Percentiles rank a stretch among this genome's conserved stretches.
phyloP scores from a whole-genome alignment of 116 monocot genomes.

The Phalaenopsis hybrid region DNA sequence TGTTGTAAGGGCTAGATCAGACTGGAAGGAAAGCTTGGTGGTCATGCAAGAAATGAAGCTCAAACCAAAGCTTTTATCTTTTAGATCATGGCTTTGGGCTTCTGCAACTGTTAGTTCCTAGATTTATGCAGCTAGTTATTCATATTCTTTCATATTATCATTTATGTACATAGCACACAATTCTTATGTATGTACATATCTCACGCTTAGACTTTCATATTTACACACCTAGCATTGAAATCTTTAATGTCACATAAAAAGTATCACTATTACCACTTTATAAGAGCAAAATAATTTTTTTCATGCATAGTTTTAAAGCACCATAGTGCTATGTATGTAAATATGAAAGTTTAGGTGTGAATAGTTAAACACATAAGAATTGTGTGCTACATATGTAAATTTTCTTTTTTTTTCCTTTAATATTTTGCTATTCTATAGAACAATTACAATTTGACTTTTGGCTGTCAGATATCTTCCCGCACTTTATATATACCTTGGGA shows the following conservation, averaged over 20 bases:
- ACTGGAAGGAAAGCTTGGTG: slow-evolving; percentile 53
- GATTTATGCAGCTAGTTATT: slow-evolving; percentile 1
- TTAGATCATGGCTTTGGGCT: slow-evolving; percentile 91
- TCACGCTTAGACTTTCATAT: too few relatives aligned
- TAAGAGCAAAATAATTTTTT: too few relatives aligned
- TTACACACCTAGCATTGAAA: too few relatives aligned
- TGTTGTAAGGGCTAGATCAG: slow-evolving; percentile 33
- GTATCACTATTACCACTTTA: too few relatives aligned
- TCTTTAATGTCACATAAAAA: too few relatives aligned
- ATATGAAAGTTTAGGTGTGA: too few relatives aligned
- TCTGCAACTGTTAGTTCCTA: slow-evolving; percentile 57
- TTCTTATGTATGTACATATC: too few relatives aligned
- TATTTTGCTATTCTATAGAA: not conserved
- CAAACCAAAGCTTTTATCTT: slow-evolving; percentile 49
- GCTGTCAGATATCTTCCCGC: slow-evolving; percentile 65
- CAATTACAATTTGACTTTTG: not conserved
- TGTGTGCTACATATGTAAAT: too few relatives aligned
- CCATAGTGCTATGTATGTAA: too few relatives aligned
- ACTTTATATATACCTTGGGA: slow-evolving; percentile 93
- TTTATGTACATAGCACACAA: too few relatives aligned
- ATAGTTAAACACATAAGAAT: too few relatives aligned
- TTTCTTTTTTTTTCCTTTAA: not conserved
- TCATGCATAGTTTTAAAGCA: too few relatives aligned
- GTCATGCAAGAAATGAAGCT: slow-evolving; percentile 63
- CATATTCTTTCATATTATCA: not conserved